These are phyloP conservation scores for Geranium incanum DNA, from an alignment of 441 rosid genomes.

Conservation along the genomic window DNA sequence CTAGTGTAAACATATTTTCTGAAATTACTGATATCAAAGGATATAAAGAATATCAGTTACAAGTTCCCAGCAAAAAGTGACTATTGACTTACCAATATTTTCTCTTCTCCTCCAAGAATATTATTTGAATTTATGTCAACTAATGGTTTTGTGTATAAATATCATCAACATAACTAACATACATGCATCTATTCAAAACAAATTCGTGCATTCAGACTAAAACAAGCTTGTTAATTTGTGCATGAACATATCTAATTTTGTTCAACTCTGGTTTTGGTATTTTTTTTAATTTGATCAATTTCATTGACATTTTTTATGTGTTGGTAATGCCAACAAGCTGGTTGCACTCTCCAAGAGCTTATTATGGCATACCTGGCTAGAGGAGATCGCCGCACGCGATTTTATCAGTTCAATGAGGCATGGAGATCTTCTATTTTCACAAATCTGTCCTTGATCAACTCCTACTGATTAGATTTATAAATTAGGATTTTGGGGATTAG, in stretches of 20 bases:
- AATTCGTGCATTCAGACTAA: not conserved
- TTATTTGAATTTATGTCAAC: not conserved
- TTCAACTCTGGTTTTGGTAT: no score
- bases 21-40: not conserved
- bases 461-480: not conserved
- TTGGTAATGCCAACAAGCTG: not conserved
- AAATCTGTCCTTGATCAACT: not conserved
- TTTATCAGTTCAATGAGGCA: not conserved
- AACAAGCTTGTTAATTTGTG: no score
- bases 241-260: no score
- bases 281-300: not conserved
- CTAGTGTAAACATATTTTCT: not conserved
- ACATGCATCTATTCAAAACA: not conserved
- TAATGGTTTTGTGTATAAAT: not conserved
- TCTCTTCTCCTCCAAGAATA: not conserved
- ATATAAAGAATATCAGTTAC: no score
- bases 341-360: not conserved
- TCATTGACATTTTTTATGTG: not conserved
- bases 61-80: not conserved
- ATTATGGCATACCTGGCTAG: conserved; percentile 1
- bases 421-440: not conserved
- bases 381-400: conserved; percentile 8
- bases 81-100: not conserved
- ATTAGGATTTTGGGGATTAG: not conserved
- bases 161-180: not conserved